phyloP scores from a whole-genome alignment of 495 filamentous ascomycete genomes.

The Chlorociboria aeruginascens region DNA sequence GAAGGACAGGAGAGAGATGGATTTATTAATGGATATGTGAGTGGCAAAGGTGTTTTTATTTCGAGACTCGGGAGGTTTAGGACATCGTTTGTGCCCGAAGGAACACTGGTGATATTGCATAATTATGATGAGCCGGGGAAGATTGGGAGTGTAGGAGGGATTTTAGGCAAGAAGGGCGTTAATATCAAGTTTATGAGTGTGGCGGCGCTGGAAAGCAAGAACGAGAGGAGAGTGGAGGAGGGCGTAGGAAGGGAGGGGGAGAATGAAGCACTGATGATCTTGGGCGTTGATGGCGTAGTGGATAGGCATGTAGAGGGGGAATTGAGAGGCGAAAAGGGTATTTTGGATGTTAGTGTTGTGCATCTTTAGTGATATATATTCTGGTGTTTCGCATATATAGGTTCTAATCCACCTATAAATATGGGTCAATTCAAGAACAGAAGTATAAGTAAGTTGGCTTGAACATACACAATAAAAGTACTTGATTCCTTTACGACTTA shows the following conservation, averaged over 20 bases:
- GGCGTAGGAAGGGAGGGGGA: conserved; percentile 9
- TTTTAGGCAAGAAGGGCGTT: conserved; percentile 48
- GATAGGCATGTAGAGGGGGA: conserved; percentile 40
- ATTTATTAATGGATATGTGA: conserved; percentile 54
- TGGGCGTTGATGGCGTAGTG: conserved; percentile 49
- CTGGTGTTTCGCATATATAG: too few species aligned
- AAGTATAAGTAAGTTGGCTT: too few species aligned
- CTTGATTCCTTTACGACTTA: too few species aligned
- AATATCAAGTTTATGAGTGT: conserved; percentile 67
- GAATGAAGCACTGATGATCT: conserved; percentile 62
- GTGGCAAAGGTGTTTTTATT: conserved; percentile 45
- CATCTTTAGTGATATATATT: conserved; percentile 23
- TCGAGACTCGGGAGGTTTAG: conserved; percentile 52
- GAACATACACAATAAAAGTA: too few species aligned
- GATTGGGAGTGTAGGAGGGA: conserved; percentile 56
- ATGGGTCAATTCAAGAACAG: too few species aligned
- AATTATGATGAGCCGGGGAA: conserved; percentile 65
- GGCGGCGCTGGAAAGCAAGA: conserved; percentile 33
- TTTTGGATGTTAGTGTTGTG: conserved; percentile 51
- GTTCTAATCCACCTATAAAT: too few species aligned
- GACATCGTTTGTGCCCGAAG: conserved; percentile 50
- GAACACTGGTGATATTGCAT: conserved; percentile 51
- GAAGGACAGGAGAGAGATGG: conserved; percentile 20
- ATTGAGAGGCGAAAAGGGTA: conserved; percentile 42
- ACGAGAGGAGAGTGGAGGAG: conserved; percentile 7